Conservation (phyloP, 441 rosid species). For the California macrophylla region DNA sequence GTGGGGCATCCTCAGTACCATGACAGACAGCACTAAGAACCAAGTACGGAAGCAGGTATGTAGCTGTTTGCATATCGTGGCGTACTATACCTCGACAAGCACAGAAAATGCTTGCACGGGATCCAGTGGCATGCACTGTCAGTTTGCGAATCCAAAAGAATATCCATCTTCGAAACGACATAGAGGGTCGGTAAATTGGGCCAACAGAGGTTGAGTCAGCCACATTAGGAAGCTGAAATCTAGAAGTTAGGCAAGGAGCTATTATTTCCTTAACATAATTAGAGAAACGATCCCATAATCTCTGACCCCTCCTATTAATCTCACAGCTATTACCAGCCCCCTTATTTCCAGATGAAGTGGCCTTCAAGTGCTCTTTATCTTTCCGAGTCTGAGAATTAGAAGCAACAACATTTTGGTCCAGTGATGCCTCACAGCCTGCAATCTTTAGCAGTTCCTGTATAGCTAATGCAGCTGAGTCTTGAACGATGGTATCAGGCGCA, state of each 20-base stretch:
- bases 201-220: conserved; percentile 66
- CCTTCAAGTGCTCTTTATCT: conserved; percentile 31
- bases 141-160: conserved; percentile 77
- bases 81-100: conserved; percentile 98
- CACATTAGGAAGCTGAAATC: conserved; percentile 88
- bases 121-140: conserved; percentile 83
- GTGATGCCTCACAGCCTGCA: conserved; percentile 95
- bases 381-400: conserved; percentile 30
- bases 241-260: conserved; percentile 94
- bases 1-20: conserved; percentile 78
- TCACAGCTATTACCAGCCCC: conserved; percentile 31
- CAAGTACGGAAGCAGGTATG: conserved; percentile 84
- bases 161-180: conserved; percentile 98
- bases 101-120: conserved; percentile 78
- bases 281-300: conserved; percentile 89
- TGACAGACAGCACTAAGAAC: conserved; percentile 90
- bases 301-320: conserved; percentile 70
- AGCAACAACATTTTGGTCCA: conserved; percentile 60
- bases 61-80: conserved; percentile 91
- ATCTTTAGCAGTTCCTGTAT: conserved; percentile 93
- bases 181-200: conserved; percentile 78
- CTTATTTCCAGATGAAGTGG: conserved; percentile 27
- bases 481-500: conserved; percentile 86
- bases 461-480: conserved; percentile 98
- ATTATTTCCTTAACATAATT: conserved; percentile 92